A percentile compares a stretch with the other conserved stretches of the same genome.
These are phyloP conservation scores for Russula foetens DNA, from an alignment of 768 basidiomycete genomes.

Conservation along the genomic window DNA sequence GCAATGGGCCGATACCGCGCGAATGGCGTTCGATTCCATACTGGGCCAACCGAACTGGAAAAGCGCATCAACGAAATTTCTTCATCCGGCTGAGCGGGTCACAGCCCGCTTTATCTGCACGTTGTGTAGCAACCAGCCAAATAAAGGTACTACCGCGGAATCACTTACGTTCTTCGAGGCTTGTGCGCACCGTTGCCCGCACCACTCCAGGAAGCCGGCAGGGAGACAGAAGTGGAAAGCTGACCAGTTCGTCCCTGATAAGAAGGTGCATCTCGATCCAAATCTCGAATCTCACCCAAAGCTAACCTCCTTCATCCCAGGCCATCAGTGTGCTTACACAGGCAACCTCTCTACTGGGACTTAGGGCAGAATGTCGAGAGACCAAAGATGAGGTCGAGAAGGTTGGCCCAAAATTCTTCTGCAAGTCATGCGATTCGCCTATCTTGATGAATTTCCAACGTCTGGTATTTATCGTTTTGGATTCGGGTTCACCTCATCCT, in stretches of 20 bases:
- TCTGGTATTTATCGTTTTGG: constrained; percentile 1
- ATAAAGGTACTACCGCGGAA: constrained; percentile 30
- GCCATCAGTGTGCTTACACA: constrained; percentile 11
- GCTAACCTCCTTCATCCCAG: background rate
- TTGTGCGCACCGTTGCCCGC: constrained; percentile 51
- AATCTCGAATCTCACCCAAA: background rate
- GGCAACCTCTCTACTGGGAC: background rate
- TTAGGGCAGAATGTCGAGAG: background rate
- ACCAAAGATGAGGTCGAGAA: background rate
- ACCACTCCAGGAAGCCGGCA: constrained; percentile 23
- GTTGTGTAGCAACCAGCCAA: constrained; percentile 35
- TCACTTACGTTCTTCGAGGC: constrained; percentile 51
- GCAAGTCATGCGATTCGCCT: constrained; percentile 10
- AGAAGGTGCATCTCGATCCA: constrained; percentile 34
- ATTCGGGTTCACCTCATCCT: background rate
- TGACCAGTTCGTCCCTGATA: constrained; percentile 48
- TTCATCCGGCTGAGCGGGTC: constrained; percentile 51
- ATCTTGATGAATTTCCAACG: constrained; percentile 16
- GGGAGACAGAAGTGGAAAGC: constrained; percentile 37
- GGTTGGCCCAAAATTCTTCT: constrained; percentile 1
- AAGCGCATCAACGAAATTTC: constrained; percentile 33
- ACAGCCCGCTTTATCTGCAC: constrained; percentile 54
- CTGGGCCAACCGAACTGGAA: constrained; percentile 50
- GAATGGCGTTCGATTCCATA: constrained; percentile 33
- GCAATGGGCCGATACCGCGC: constrained; percentile 42